Conservation (phyloP, 139 green algal species). For the Micractinium conductrix region DNA sequence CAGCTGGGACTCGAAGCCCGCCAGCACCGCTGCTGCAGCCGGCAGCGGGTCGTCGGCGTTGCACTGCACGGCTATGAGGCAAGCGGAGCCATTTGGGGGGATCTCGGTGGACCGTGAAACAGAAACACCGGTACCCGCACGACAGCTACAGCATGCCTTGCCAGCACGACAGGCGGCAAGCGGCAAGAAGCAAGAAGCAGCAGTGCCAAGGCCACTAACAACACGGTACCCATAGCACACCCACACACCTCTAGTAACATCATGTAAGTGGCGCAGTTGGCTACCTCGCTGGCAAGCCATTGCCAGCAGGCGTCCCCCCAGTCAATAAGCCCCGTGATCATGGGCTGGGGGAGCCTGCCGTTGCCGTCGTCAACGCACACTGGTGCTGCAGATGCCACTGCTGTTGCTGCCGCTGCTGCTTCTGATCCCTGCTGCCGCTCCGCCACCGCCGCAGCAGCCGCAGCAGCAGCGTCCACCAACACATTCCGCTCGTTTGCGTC, state of each 20-base stretch:
- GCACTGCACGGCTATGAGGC: no score
- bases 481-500: slow-evolving; percentile 37
- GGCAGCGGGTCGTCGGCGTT: slow-evolving; percentile 3
- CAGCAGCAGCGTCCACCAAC: slow-evolving; percentile 14
- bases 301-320: slow-evolving; percentile 13
- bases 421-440: neutral
- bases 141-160: no score
- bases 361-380: neutral
- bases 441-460: neutral
- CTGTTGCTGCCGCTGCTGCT: neutral
- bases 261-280: neutral
- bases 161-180: no score
- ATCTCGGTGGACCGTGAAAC: no score
- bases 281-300: slow-evolving; percentile 4
- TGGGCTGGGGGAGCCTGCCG: neutral
- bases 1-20: slow-evolving; percentile 12
- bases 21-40: neutral
- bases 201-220: no score
- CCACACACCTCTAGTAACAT: slow-evolving; percentile 16
- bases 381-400: neutral
- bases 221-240: no score
- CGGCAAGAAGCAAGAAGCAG: no score
- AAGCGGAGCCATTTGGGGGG: no score
- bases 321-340: slow-evolving; percentile 27
- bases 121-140: no score